Evolutionary conservation across 768 basidiomycete species (phyloP), one percentile per base, ranked within the genome.

Genomic region (Lentinula raphanica): DNA sequence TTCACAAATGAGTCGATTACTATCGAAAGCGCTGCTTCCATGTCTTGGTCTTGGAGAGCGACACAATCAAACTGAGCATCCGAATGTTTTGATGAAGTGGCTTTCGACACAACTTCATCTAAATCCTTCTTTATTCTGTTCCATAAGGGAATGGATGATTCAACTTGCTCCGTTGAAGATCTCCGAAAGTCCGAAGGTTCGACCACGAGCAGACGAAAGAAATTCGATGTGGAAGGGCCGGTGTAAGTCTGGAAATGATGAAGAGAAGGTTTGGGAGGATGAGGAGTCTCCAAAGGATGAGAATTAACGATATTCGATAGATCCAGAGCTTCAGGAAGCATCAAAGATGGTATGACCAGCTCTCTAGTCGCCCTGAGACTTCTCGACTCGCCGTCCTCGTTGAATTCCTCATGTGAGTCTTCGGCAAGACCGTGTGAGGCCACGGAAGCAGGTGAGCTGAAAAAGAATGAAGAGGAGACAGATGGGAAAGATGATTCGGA

Each of bases 401-500:
- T 36, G 21, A 9, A 31, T 23, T 54, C 53, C 27, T 45, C 54
- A 6, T 45, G 39, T 3, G 40, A 56, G 11, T 45, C 42, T 8
- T 44, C 54, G 27, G 21, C 40, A 11, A n/a, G 40, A 40, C 28
- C 54, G n/a, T 42, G 21, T 15, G 54, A 46, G 36, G 51, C 51
- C 27, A 53, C 51, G 12, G 54, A 56, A 12, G 54, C 54, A n/a
- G 54, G 54, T 19, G 54, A 56, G 36, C 54, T 56, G 31, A 56
- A 56, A 42, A 56, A 56, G 32, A 56, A 56, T 15, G 54, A 56
- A 44, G 54, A 56, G n/a, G 54, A 44, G 15, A 56, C 54, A 21
- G 54, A 56, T 44, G 54, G 54, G 32, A 56, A 56, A n/a, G 54
- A 56, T 29, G 54, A 56, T 46, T 56, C 54, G 11, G 54, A 56